Evolutionary conservation across 805 yeast species (phyloP), one percentile per base, ranked within the genome.

Genomic region (Clavispora santaluciae): DNA sequence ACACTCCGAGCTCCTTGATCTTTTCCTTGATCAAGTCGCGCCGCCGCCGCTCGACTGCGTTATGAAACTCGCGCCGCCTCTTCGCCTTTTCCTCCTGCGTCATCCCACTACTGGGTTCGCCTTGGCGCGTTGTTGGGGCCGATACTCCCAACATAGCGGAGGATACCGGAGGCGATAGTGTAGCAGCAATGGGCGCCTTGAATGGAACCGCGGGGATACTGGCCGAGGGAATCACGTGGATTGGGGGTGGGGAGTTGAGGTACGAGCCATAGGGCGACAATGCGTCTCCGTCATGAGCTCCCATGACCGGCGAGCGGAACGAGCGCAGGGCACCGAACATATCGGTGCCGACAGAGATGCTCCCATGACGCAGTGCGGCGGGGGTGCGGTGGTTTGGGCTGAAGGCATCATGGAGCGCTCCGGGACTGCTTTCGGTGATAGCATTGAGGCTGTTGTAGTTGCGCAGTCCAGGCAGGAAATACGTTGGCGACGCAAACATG

Each of bases 41-140:
- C 56, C 98, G 75, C 51, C 96, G 73, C 53, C 96, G 75, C 61
- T 90, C 98, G 4, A 90, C 97, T 1, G 95, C 96, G 57, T 90
- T 90, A 61, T 90, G 98, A 46, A 88, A 82, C 57, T 89, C 96
- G 44, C 95, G 68, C 47, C 96, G 74, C 47, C 95, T 73, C 45
- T 79, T 76, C 40, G 85, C 60, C 55, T 84, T 85, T 44, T 83
- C 88, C 39, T 84, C 95, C 54, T 78, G 79, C 4, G 75, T 61
- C 46, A 70, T 53, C 41, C 62, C 70, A 41, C 64, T 67, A 3
- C 69, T 56, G 6, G 66, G 55, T 5, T 52, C 42, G 0, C 47
- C 23, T 2, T 28, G n/a, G 33, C 37, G 29, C 20, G 16, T 39
- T 35, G 41, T 37, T 33, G 21, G 68, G 1, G 64, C 65, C 2